Conservation (phyloP, 371 early-diverging fungal genomes). For the Umbelopsis sp. region DNA sequence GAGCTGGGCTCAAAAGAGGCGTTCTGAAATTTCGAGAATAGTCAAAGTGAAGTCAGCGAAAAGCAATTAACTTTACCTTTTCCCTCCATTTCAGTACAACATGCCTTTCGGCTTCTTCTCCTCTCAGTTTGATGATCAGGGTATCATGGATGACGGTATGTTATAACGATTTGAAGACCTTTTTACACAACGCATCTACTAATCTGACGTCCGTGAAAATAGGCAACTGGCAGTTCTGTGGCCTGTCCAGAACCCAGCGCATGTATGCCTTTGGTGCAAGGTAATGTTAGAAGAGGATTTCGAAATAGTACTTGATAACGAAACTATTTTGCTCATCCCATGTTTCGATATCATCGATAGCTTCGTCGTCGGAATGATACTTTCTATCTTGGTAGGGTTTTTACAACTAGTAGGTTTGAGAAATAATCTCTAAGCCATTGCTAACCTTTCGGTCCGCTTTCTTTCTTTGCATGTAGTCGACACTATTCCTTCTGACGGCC, state of each 20-base stretch:
- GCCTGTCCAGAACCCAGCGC: conserved; percentile 80
- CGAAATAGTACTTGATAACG: background rate
- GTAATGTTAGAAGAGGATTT: conserved; percentile 33
- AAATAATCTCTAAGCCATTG: too few species aligned
- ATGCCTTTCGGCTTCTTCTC: conserved; percentile 56
- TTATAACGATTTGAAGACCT: background rate
- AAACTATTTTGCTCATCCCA: background rate
- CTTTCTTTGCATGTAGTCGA: conserved; percentile 50
- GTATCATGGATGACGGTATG: conserved; percentile 54
- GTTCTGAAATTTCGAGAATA: background rate
- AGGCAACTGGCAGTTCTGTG: conserved; percentile 56
- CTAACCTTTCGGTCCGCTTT: background rate
- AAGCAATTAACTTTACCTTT: background rate
- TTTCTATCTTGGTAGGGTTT: conserved; percentile 71
- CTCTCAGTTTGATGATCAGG: conserved; percentile 46
- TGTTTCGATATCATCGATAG: conserved; percentile 31
- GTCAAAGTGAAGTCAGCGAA: background rate
- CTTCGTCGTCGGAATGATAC: conserved; percentile 73
- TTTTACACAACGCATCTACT: background rate
- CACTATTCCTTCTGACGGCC: conserved; percentile 61
- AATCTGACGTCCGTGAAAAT: background rate
- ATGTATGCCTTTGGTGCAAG: conserved; percentile 88
- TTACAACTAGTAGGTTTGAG: background rate
- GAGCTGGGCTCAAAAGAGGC: too few species aligned
- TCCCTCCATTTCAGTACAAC: background rate